phyloP scores from a whole-genome alignment of 176 grass and related monocot species.

The Aegilops bicornis region DNA sequence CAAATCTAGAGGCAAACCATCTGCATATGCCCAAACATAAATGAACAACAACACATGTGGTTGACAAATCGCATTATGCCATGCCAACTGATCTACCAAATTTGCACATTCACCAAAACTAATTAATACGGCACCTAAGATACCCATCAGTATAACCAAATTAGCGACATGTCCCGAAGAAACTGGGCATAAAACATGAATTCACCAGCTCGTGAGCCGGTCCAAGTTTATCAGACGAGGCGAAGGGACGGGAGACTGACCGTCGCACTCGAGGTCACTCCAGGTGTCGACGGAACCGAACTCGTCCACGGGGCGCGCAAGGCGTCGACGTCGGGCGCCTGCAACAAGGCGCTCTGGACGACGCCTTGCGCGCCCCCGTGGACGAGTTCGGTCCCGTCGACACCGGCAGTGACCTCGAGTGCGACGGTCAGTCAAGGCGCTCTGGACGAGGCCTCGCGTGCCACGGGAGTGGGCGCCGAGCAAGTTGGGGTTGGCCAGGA shows the following conservation, averaged over 20 bases:
- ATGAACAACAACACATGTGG: background rate
- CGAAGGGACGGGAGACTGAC: conserved; percentile 23
- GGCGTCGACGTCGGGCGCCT: conserved; percentile 49
- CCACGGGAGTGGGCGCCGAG: conserved; percentile 65
- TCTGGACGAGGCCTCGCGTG: conserved; percentile 48
- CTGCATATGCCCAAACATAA: background rate
- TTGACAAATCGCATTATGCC: background rate
- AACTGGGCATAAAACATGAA: background rate
- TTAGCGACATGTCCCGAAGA: too few relatives aligned
- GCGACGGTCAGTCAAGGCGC: too few relatives aligned
- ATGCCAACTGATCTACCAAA: background rate
- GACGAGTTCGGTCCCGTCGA: too few relatives aligned
- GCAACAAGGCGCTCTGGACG: conserved; percentile 52
- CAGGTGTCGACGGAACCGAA: conserved; percentile 69
- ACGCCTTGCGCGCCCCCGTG: too few relatives aligned
- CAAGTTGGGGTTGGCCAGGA: conserved; percentile 84
- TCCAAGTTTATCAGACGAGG: background rate
- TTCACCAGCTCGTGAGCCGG: background rate
- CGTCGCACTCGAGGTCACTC: conserved; percentile 73
- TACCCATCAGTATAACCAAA: background rate
- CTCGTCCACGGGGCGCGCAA: conserved; percentile 32
- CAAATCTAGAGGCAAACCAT: background rate
- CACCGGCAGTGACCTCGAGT: too few relatives aligned
- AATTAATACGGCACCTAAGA: background rate
- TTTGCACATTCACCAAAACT: background rate